These are phyloP conservation scores for Pythium chondricola DNA, from an alignment of 352 stramenopile species.

Conservation along the genomic window DNA sequence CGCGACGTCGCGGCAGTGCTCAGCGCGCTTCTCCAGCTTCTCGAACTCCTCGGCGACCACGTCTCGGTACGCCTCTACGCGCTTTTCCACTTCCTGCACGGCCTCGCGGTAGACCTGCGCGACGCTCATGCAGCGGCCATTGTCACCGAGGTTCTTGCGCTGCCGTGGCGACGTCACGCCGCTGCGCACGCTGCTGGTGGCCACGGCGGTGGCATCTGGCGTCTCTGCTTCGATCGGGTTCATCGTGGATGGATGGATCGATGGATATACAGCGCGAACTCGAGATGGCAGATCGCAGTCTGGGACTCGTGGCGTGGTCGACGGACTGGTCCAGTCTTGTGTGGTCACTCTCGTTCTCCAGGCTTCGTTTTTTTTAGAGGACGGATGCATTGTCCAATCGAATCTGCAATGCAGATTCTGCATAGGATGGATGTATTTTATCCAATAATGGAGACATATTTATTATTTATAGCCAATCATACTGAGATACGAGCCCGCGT, in stretches of 20 bases:
- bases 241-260: not conserved
- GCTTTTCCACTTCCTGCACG: conserved; percentile 17
- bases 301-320: not conserved
- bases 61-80: conserved; percentile 51
- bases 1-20: conserved; percentile 59
- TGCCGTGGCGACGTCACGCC: conserved; percentile 7
- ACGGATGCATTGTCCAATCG: not conserved
- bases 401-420: not conserved
- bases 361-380: not conserved
- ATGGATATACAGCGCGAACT: not conserved
- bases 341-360: not conserved
- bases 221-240: not conserved
- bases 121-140: conserved; percentile 1
- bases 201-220: not conserved
- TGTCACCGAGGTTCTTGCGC: conserved; percentile 1
- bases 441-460: too few species aligned
- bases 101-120: conserved; percentile 6
- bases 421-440: not conserved
- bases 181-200: not conserved
- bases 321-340: not conserved
- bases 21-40: conserved; percentile 54
- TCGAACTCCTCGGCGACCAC: conserved; percentile 35
- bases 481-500: too few species aligned
- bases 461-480: too few species aligned
- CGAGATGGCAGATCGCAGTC: not conserved